A percentile compares a stretch with the other conserved stretches of the same genome.
These are phyloP conservation scores for Citrus glauca DNA, from an alignment of 345 rosid genomes.

Conservation along the genomic window DNA sequence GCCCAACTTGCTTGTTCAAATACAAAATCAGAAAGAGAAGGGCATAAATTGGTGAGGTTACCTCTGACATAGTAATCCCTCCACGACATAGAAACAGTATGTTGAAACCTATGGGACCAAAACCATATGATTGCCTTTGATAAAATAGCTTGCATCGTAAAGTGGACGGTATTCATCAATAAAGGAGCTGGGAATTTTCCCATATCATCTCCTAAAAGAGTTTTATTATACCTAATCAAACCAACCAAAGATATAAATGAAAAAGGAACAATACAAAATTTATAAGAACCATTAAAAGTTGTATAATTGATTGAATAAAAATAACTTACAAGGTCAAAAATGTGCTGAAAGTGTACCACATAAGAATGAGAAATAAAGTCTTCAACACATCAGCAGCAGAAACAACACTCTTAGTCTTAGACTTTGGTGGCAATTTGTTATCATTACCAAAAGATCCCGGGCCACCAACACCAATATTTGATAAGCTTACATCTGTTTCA, in stretches of 20 bases:
- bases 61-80: constrained; percentile 87
- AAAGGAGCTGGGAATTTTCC: constrained; percentile 98
- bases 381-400: constrained; percentile 78
- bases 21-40: constrained; percentile 1
- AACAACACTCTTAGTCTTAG: constrained; percentile 36
- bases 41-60: constrained; percentile 15
- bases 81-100: constrained; percentile 66
- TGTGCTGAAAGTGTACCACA: constrained; percentile 99
- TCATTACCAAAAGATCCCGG: constrained; percentile 22
- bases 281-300: neutral
- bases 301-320: neutral
- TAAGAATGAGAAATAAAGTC: constrained; percentile 89
- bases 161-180: constrained; percentile 92
- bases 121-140: constrained; percentile 75
- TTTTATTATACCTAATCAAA: constrained; percentile 77
- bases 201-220: constrained; percentile 88
- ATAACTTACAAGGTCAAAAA: constrained; percentile 93
- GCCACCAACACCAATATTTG: constrained; percentile 34
- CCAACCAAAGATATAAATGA: constrained; percentile 1
- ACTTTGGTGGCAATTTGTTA: constrained; percentile 27
- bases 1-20: neutral
- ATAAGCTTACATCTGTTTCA: constrained; percentile 27
- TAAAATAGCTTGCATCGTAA: constrained; percentile 85
- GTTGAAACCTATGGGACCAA: constrained; percentile 76
- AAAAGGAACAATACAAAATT: neutral